Base-by-base conservation (phyloP, 2,329 filamentous ascomycete genomes). In the Ophiostoma populinum region DNA sequence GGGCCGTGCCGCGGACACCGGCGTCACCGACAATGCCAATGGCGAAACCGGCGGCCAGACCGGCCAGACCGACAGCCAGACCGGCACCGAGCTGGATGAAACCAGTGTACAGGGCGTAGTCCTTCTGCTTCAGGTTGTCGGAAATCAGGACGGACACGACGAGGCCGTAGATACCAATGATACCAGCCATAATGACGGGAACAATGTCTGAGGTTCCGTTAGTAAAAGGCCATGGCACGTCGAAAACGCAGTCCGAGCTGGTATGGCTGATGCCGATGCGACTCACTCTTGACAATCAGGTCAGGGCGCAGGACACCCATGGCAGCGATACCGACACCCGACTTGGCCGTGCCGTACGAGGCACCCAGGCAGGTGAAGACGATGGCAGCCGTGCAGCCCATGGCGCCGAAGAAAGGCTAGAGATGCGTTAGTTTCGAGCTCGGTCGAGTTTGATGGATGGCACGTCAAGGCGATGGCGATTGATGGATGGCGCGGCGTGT, bases 171-270 rank as follows among this genome's bases (percentile, higher is more conserved):
- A 98, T 95, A 80, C 83, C 90, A 63, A 98, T 95, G 63, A 98
- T 98, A 95, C 90, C 90, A 70, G 90, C 90, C 90, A 98, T 98
- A 76, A 98, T 93, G 62, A 95, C 90, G 57, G 90, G 90, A 46
- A 95, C 87, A 60, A 95, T 94, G 72, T 94, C 87, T 95, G 47
- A 5, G n/a, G 4, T 6, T 12, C 11, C 16, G 32, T 32, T n/a
- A 37, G 9, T n/a, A 17, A 32, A 11, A 16, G 29, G 11, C 11
- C 7, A 13, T 26, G 8, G 9, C n/a, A 9, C 12, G 10, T 19
- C 12, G 13, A 11, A 24, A 17, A 24, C n/a, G n/a, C n/a, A n/a
- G n/a, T n/a, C n/a, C n/a, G n/a, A n/a, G n/a, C n/a, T n/a, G n/a
- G n/a, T n/a, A n/a, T n/a, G n/a, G n/a, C n/a, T n/a, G n/a, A n/a